Evolutionary conservation across 2,329 filamentous ascomycete genomes (phyloP).

Genomic region (Colletotrichum sansevieriae): DNA sequence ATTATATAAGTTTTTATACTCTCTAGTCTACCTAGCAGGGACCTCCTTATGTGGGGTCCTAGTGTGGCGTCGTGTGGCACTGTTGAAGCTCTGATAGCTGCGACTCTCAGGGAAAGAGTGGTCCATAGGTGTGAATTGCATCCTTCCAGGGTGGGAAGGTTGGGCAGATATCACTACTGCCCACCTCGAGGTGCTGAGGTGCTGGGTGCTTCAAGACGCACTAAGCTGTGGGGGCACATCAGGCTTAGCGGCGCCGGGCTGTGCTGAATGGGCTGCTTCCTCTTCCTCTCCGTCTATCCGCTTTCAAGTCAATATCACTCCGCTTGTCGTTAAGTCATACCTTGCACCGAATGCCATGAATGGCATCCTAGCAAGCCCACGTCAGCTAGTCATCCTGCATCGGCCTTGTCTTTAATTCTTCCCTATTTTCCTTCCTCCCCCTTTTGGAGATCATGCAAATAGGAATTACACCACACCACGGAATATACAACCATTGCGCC

Average conservation of each 20-base stretch:
- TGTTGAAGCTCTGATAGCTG: constrained; percentile 1
- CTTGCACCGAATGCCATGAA: neutral
- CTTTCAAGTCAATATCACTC: no score
- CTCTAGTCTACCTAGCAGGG: no score
- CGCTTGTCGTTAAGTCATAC: no score
- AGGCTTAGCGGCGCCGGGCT: constrained; percentile 28
- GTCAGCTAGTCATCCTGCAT: neutral
- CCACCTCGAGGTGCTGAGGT: neutral
- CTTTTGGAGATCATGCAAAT: no score
- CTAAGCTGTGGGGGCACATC: constrained; percentile 6
- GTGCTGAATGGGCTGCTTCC: neutral
- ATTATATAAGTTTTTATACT: no score
- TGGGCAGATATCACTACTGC: constrained; percentile 8
- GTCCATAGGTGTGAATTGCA: constrained; percentile 11
- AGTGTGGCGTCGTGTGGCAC: no score
- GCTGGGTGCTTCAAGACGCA: neutral
- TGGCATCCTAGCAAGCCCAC: neutral
- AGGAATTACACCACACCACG: no score
- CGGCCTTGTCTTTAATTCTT: neutral
- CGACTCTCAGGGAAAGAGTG: neutral
- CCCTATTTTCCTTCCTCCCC: no score
- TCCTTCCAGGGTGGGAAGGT: constrained; percentile 15
- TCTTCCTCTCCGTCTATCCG: no score
- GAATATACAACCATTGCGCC: neutral
- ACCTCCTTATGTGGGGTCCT: no score